Percentiles rank a stretch among this genome's conserved stretches.
These are phyloP conservation scores for Pulveroboletus ravenelii DNA, from an alignment of 768 basidiomycete species.

Conservation along the genomic window DNA sequence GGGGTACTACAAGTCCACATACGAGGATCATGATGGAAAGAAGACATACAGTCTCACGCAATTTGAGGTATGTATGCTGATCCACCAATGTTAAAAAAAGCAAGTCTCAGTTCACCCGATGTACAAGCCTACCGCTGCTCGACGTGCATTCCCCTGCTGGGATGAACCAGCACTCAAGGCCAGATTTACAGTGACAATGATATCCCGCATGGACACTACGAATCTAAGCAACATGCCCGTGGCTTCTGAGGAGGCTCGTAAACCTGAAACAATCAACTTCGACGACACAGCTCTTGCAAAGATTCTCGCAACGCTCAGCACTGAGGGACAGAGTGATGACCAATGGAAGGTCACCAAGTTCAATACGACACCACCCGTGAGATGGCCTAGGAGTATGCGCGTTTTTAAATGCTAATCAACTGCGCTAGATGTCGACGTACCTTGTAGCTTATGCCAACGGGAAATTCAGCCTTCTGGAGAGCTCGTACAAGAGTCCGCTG, in stretches of 20 bases:
- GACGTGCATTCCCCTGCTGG: slow-evolving; percentile 84
- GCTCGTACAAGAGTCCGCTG: slow-evolving; percentile 71
- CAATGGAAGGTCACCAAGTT: slow-evolving; percentile 84
- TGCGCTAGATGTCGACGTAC: slow-evolving; percentile 70
- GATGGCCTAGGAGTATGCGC: slow-evolving; percentile 1
- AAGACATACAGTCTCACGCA: slow-evolving; percentile 80
- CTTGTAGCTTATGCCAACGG: slow-evolving; percentile 87
- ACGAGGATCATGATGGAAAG: slow-evolving; percentile 58
- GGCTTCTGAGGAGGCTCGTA: slow-evolving; percentile 50
- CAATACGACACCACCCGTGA: slow-evolving; percentile 66
- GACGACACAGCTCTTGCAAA: slow-evolving; percentile 34
- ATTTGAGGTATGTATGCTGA: slow-evolving; percentile 56
- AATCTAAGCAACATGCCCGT: slow-evolving; percentile 87
- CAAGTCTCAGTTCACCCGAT: slow-evolving; percentile 1
- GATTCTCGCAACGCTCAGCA: slow-evolving; percentile 39
- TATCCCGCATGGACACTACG: slow-evolving; percentile 71
- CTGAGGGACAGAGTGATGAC: slow-evolving; percentile 31
- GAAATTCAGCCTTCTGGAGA: slow-evolving; percentile 66
- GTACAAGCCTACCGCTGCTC: slow-evolving; percentile 74
- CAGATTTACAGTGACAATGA: slow-evolving; percentile 69
- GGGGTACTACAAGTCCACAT: slow-evolving; percentile 75
- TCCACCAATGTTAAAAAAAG: neutral
- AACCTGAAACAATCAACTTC: slow-evolving; percentile 30
- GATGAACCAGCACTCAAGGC: slow-evolving; percentile 92
- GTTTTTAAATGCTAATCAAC: neutral